Evolutionary conservation across 345 rosid species (phyloP), one percentile per base, ranked within the genome.

Genomic region (Punica granatum): DNA sequence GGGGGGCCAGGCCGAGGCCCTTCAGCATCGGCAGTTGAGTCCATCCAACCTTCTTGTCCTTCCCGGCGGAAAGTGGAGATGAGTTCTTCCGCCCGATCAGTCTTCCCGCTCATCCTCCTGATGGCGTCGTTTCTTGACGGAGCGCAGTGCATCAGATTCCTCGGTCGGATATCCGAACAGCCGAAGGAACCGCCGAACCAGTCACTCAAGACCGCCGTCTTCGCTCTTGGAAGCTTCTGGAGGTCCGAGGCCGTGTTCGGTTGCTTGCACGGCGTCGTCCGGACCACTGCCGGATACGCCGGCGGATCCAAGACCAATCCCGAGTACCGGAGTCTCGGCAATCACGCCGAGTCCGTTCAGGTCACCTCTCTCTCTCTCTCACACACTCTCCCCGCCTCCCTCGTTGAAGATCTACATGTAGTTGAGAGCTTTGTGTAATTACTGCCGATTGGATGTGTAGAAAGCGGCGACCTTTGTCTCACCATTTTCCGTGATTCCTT

Each of bases 201-300:
- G 7, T 82, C 79, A 0, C 60, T 76, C 6, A 85, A 78, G 68
- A 75, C 78, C 0, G 97, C 99, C 15, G 91, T 91, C 54, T 91
- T 91, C 43, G 81, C 99, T 23, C 89, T 91, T 4, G 97, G 99
- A 0, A 81, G 99, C 84, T 93, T 93, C 89, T 93, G 88, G 99
- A 78, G 99, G 79, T 90, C 97, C 31, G 99, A 93, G 64, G 88
- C 99, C 2, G 89, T 81, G 7, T 93, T 93, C 71, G 97, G 99
- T 0, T 93, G 99, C 82, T 73, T 88, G 58, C 60, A 83, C 26
- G 99, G 99, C 64, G 92, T 90, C 34, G 80, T 89, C 0, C 86
- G 91, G 46, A 90, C 97, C 33, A 82, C 90, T 0, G 76, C 69
- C 12, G 96, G 95, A 19, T 93, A 91, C 71, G 80, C 90, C 43